phyloP scores from a whole-genome alignment of 139 green algal genomes.

The Chlamydomonas asymmetrica region DNA sequence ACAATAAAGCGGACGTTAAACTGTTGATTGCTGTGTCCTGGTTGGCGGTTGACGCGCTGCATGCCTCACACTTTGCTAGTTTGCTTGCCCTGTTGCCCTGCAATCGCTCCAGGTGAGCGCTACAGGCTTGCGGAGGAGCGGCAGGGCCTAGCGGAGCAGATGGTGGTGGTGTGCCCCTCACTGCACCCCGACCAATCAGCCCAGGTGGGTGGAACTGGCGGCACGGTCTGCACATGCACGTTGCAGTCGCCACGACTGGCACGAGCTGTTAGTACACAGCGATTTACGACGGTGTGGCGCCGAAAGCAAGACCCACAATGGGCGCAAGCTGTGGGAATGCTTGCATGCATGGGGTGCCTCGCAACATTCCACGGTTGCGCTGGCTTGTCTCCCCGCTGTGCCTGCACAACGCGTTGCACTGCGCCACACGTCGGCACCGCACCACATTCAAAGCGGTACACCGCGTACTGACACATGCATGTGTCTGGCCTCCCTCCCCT shows the following conservation, averaged over 20 bases:
- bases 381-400: too few species aligned
- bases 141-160: background rate
- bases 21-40: background rate
- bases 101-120: background rate
- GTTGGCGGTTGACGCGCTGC: background rate
- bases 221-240: too few species aligned
- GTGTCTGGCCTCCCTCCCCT: too few species aligned
- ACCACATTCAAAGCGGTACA: too few species aligned
- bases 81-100: background rate
- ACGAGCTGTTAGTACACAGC: background rate
- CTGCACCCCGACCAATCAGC: background rate
- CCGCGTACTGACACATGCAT: too few species aligned
- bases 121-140: slow-evolving; percentile 12
- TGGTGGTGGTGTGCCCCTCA: slow-evolving; percentile 20
- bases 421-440: too few species aligned
- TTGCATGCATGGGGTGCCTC: too few species aligned
- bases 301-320: too few species aligned
- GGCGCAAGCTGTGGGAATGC: too few species aligned
- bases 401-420: too few species aligned
- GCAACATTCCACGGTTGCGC: too few species aligned
- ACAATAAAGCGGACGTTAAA: background rate
- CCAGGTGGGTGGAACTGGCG: background rate
- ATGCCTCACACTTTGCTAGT: background rate
- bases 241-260: too few species aligned
- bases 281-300: background rate